Evolutionary conservation across 179 eudicot species (phyloP).

Genomic region (Drosera spatulata): DNA sequence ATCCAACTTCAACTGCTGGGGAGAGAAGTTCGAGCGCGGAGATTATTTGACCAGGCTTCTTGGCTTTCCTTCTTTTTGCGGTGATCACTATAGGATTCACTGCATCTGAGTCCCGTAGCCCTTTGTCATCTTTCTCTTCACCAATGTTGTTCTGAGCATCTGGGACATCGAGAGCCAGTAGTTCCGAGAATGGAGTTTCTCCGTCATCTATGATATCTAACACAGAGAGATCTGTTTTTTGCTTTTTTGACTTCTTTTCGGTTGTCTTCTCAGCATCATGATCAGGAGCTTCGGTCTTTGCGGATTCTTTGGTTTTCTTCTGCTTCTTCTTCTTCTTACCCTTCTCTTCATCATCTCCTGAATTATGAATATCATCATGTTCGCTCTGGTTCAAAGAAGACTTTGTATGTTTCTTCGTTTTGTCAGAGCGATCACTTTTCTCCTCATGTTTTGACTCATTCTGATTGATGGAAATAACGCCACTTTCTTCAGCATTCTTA

Average conservation of each 20-base stretch:
- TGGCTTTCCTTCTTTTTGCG: conserved; percentile 41
- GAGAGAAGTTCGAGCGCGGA: no score
- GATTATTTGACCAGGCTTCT: no score
- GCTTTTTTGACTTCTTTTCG: conserved; percentile 23
- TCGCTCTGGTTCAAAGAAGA: background rate
- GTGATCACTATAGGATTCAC: conserved; percentile 30
- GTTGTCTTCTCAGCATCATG: conserved; percentile 5
- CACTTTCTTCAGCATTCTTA: background rate
- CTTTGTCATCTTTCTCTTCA: conserved; percentile 10
- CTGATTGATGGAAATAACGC: background rate
- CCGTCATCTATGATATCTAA: conserved; percentile 47
- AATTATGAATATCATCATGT: conserved; percentile 9
- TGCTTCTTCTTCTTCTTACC: conserved; percentile 9
- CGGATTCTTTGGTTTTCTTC: conserved; percentile 17
- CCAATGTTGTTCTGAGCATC: conserved; percentile 9
- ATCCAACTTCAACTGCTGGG: no score
- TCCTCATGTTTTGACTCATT: conserved; percentile 3
- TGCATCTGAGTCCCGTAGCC: conserved; percentile 15
- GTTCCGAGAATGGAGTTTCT: conserved; percentile 53
- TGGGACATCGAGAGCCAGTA: conserved; percentile 20
- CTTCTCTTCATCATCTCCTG: conserved; percentile 10
- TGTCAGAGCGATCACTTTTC: conserved; percentile 6
- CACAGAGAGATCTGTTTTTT: conserved; percentile 27
- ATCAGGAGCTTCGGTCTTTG: conserved; percentile 11
- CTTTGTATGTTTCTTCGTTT: conserved; percentile 7